phyloP scores from a whole-genome alignment of 2,329 filamentous ascomycete genomes.

The Teratosphaeria epicoccoides region DNA sequence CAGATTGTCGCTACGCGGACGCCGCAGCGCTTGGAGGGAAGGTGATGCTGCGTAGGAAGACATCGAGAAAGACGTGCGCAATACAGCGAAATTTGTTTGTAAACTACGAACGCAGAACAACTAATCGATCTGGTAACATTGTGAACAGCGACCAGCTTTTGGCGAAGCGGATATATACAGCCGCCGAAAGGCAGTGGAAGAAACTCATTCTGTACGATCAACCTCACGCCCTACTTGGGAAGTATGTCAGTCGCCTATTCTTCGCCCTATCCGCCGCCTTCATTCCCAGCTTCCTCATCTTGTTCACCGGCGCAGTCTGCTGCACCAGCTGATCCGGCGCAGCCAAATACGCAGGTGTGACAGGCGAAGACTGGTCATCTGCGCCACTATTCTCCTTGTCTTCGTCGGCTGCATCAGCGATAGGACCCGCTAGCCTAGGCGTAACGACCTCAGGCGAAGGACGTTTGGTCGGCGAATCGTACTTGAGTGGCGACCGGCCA shows the following conservation, averaged over 20 bases:
- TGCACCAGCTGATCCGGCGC: slow-evolving; percentile 21
- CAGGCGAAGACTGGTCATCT: slow-evolving; percentile 16
- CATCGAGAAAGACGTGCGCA: background rate
- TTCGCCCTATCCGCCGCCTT: slow-evolving; percentile 13
- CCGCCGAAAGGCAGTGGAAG: no score
- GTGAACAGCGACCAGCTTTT: background rate
- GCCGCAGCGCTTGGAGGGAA: no score
- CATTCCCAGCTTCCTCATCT: slow-evolving; percentile 23
- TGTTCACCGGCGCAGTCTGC: slow-evolving; percentile 26
- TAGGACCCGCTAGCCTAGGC: slow-evolving; percentile 5
- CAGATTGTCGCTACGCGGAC: no score
- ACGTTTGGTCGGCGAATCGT: slow-evolving; percentile 8
- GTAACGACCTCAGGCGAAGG: background rate
- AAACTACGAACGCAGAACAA: background rate
- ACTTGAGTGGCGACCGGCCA: slow-evolving; percentile 14
- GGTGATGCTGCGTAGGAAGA: no score
- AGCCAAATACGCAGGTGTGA: slow-evolving; percentile 22
- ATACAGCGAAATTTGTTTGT: background rate
- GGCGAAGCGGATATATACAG: background rate
- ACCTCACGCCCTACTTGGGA: background rate
- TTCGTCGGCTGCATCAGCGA: slow-evolving; percentile 1
- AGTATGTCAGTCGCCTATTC: slow-evolving; percentile 23
- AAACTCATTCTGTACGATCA: no score
- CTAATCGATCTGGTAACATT: background rate
- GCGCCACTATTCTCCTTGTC: slow-evolving; percentile 20